phyloP scores from a whole-genome alignment of 345 rosid species.

The Dimocarpus longan region DNA sequence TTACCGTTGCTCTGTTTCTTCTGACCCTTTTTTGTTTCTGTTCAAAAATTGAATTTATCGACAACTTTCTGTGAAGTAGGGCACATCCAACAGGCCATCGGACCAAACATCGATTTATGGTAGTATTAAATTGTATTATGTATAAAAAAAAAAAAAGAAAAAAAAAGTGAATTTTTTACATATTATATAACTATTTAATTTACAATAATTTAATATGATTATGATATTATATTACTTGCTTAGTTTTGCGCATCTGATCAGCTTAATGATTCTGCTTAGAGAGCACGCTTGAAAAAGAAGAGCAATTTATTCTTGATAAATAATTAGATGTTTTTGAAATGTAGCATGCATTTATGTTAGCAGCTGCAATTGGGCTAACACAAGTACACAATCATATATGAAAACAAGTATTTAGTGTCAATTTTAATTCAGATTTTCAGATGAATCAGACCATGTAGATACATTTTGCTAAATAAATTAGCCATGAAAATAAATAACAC shows the following conservation, averaged over 20 bases:
- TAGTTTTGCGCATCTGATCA: not conserved
- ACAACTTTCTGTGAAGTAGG: conserved; percentile 31
- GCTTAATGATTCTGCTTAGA: not conserved
- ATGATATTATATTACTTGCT: not conserved
- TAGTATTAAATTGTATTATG: too few relatives aligned
- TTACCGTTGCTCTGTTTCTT: conserved; percentile 49
- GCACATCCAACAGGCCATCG: conserved; percentile 15
- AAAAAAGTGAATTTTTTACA: too few relatives aligned
- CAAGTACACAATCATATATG: not conserved
- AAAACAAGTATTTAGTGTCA: not conserved
- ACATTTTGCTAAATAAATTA: not conserved
- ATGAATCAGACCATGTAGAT: too few relatives aligned
- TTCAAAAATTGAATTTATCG: conserved; percentile 22
- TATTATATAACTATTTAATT: too few relatives aligned
- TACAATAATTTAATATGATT: not conserved
- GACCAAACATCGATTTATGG: conserved; percentile 13
- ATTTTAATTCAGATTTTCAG: not conserved
- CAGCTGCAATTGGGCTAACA: not conserved
- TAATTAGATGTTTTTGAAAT: not conserved
- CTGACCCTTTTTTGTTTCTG: not conserved
- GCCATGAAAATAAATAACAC: not conserved
- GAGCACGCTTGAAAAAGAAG: not conserved
- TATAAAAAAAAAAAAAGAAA: too few relatives aligned
- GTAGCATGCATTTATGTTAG: not conserved
- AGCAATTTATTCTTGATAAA: not conserved